Evolutionary conservation across 1,284 basidiomycete species (phyloP).

Genomic region (Leccinum pachyderme): DNA sequence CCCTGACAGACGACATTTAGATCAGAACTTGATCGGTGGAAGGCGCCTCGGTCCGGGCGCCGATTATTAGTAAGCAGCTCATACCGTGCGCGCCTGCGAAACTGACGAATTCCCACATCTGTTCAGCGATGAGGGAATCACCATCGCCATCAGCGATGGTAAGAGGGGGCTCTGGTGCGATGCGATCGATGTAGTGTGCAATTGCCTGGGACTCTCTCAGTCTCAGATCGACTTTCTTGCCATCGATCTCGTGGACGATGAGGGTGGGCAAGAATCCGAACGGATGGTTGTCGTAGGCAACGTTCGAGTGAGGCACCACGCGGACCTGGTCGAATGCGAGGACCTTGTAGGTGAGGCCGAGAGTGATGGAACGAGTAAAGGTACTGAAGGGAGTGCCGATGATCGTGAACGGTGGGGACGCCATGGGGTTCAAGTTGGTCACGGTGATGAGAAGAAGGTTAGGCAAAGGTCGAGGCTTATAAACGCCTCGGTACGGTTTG

Average conservation of each 20-base stretch:
- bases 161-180: slow-evolving; percentile 28
- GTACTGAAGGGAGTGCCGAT: slow-evolving; percentile 36
- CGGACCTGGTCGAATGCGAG: slow-evolving; percentile 27
- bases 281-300: slow-evolving; percentile 29
- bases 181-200: slow-evolving; percentile 28
- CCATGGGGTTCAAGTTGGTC: slow-evolving; percentile 12
- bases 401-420: slow-evolving; percentile 22
- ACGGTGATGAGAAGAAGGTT: background rate
- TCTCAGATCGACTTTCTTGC: slow-evolving; percentile 23
- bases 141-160: slow-evolving; percentile 21
- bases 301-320: slow-evolving; percentile 30
- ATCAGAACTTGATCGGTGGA: too few species aligned
- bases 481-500: background rate
- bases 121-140: slow-evolving; percentile 23
- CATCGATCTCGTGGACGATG: slow-evolving; percentile 28
- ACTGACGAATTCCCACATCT: slow-evolving; percentile 36
- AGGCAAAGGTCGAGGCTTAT: background rate
- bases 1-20: slow-evolving; percentile 11
- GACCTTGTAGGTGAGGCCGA: slow-evolving; percentile 29
- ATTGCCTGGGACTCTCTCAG: slow-evolving; percentile 32
- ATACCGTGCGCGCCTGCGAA: slow-evolving; percentile 27
- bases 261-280: slow-evolving; percentile 35
- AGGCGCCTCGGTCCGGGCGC: background rate
- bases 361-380: slow-evolving; percentile 34
- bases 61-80: background rate